Evolutionary conservation across 2,329 filamentous ascomycete species (phyloP).

Genomic region (Diaporthe velutina): DNA sequence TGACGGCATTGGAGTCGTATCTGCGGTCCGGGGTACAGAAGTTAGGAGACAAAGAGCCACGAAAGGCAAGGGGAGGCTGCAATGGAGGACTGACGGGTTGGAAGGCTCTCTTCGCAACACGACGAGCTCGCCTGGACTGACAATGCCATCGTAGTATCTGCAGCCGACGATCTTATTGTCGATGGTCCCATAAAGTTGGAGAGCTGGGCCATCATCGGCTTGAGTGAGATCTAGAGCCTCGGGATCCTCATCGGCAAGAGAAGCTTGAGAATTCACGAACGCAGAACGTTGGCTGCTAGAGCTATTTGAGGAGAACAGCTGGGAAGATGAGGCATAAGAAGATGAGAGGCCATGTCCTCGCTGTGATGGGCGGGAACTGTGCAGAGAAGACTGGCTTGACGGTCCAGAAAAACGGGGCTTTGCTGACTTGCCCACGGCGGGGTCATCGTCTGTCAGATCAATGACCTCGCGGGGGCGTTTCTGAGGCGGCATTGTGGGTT

Average conservation of each 20-base stretch:
- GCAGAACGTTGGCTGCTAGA: conserved; percentile 5
- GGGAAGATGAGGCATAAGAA: not conserved
- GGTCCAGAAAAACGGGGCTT: conserved; percentile 43
- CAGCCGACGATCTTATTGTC: conserved; percentile 70
- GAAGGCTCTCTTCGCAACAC: conserved; percentile 69
- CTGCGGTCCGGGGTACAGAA: conserved; percentile 14
- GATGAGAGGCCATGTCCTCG: not conserved
- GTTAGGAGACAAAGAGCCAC: not conserved
- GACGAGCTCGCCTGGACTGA: conserved; percentile 70
- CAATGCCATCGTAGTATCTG: conserved; percentile 70
- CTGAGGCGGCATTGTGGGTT: conserved; percentile 34
- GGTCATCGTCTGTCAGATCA: conserved; percentile 57
- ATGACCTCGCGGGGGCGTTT: conserved; percentile 56
- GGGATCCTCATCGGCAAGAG: conserved; percentile 50
- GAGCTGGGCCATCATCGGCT: conserved; percentile 53
- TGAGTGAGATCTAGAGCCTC: conserved; percentile 60
- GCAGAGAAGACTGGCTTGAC: conserved; percentile 33
- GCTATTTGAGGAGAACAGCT: not conserved
- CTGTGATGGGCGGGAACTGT: not conserved
- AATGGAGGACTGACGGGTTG: conserved; percentile 57
- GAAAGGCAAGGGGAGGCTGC: not conserved
- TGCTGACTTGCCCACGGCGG: conserved; percentile 3
- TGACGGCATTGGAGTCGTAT: conserved; percentile 83
- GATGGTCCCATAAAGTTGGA: conserved; percentile 63
- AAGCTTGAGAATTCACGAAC: conserved; percentile 1